Evolutionary conservation across 495 filamentous ascomycete genomes (phyloP).

Genomic region (Neurospora sp.): DNA sequence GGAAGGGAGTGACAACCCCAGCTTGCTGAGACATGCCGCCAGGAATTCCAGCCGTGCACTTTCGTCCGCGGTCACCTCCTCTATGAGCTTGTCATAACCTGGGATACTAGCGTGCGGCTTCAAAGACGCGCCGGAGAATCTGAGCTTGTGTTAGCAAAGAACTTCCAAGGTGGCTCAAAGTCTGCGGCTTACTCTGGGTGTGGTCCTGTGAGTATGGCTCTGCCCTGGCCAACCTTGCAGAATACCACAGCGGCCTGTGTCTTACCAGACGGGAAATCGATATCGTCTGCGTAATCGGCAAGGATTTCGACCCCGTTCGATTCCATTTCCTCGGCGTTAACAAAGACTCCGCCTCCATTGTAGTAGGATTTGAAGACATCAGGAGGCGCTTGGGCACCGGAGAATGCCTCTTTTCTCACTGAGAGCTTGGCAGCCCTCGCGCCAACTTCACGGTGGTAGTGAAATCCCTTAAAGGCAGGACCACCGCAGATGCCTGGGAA

Average conservation of each 20-base stretch:
- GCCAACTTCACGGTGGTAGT: constrained; percentile 82
- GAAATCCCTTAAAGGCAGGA: constrained; percentile 80
- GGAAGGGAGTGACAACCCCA: constrained; percentile 84
- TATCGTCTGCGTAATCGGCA: constrained; percentile 63
- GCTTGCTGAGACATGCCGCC: constrained; percentile 69
- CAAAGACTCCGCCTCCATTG: constrained; percentile 94
- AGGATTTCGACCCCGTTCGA: constrained; percentile 67
- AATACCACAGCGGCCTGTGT: constrained; percentile 74
- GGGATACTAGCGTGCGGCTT: constrained; percentile 49
- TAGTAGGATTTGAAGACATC: constrained; percentile 70
- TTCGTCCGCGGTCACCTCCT: constrained; percentile 62
- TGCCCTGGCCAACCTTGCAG: constrained; percentile 77
- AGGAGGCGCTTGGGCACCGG: constrained; percentile 40
- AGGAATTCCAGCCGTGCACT: constrained; percentile 62
- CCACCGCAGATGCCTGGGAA: constrained; percentile 82
- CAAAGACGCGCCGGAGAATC: constrained; percentile 77
- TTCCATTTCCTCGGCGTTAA: constrained; percentile 56
- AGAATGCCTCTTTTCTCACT: constrained; percentile 53
- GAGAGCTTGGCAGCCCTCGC: constrained; percentile 61
- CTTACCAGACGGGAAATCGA: constrained; percentile 69
- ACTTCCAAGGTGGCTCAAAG: background rate
- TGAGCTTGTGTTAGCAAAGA: constrained; percentile 22
- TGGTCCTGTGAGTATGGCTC: constrained; percentile 71
- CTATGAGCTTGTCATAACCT: constrained; percentile 57
- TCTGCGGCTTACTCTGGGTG: constrained; percentile 74